Base-by-base conservation (phyloP, 345 rosid species). In the Gossypium turneri region DNA sequence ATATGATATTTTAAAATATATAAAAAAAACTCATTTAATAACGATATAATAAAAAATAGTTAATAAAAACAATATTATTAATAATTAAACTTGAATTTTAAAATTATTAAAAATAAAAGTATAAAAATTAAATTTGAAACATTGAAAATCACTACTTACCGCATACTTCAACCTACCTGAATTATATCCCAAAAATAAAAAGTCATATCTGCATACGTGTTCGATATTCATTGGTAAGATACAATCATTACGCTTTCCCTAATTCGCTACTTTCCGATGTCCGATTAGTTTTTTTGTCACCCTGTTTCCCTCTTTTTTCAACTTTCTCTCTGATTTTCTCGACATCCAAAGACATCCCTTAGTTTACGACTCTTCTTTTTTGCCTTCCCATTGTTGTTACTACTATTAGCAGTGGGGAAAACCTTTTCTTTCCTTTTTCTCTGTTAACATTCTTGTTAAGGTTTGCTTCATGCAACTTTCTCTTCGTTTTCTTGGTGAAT, bases 241-340 rank as follows among this genome's bases (percentile, higher is more conserved):
- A 50, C 78, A 20, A 62, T 58, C 70, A 78, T 70, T 65, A 9
- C 76, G 50, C 77, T 20, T n/a, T 29, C 68, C 77, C 45, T 45
- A 52, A 53, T 13, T 51, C 17, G 12, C 5, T 29, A 3, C 52
- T 45, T 67, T 17, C 77, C 66, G 66, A 56, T 79, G 38, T 80
- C 76, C 82, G 90, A 80, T 75, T 80, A 48, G 83, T 77, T 85
- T 12, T 51, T 50, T 77, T 79, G 56, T 74, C 68, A 67, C 62
- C 44, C 57, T 70, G 17, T 69, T 25, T 29, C 41, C 34, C 64
- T 57, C 34, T 12, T 22, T 1, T 56, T 12, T 12, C 16, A 47
- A 38, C 64, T 66, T 44, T 50, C 53, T 75, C 62, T 75, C 67
- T 58, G 8, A 27, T 60, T 68, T 71, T 69, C 77, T 79, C 52